A percentile compares a stretch with the other conserved stretches of the same genome.
Conservation (phyloP, 2,329 filamentous ascomycete genomes). For the Talaromyces sp. region DNA sequence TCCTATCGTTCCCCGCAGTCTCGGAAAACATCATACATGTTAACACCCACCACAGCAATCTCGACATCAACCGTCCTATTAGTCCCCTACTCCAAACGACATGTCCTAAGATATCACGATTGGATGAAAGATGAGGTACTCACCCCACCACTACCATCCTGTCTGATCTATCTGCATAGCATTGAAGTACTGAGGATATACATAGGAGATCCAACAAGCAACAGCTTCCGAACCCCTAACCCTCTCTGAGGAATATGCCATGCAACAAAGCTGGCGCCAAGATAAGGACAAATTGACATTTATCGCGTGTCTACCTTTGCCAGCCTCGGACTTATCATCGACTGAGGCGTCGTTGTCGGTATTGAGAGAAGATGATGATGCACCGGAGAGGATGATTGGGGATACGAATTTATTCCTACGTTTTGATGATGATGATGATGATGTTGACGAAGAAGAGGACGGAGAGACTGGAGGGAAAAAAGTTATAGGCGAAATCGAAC, state of each 20-base stretch:
- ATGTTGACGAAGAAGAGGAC: constrained; percentile 25
- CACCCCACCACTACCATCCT: neutral
- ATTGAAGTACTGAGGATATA: neutral
- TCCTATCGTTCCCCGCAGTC: neutral
- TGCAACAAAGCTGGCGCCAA: constrained; percentile 82
- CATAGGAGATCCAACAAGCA: constrained; percentile 67
- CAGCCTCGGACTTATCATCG: neutral
- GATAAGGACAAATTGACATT: constrained; percentile 89
- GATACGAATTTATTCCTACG: constrained; percentile 81
- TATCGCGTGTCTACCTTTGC: constrained; percentile 65
- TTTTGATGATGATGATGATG: constrained; percentile 54
- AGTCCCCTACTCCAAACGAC: constrained; percentile 77
- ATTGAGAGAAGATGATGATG: constrained; percentile 50
- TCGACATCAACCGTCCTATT: constrained; percentile 65
- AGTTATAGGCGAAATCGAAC: constrained; percentile 70
- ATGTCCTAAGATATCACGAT: constrained; percentile 77
- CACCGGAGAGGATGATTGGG: constrained; percentile 60
- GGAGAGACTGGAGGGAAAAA: neutral
- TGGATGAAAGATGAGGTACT: constrained; percentile 83
- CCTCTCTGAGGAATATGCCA: constrained; percentile 78
- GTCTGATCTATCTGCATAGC: too few species aligned
- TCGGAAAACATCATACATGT: neutral
- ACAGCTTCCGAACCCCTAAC: constrained; percentile 85
- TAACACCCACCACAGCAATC: constrained; percentile 55
- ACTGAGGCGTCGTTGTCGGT: neutral